Evolutionary conservation across 306 rosid species (phyloP).

Genomic region (Amphicarpaea edgeworthii): DNA sequence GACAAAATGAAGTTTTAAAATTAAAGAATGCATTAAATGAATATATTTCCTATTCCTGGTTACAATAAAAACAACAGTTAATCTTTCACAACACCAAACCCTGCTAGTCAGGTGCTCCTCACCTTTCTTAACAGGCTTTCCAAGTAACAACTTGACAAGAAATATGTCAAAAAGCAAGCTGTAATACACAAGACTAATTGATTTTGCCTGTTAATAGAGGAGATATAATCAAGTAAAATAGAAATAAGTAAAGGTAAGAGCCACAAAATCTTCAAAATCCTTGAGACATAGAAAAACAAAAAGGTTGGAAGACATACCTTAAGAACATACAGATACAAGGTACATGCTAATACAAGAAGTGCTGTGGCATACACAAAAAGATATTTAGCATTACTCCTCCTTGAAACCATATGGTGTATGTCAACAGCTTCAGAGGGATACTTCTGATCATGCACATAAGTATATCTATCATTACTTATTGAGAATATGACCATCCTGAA

Average conservation of each 20-base stretch:
- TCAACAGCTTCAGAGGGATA: constrained; percentile 67
- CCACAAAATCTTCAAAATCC: constrained; percentile 5
- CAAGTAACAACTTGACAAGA: constrained; percentile 67
- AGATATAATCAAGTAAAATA: constrained; percentile 20
- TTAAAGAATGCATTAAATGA: constrained; percentile 10
- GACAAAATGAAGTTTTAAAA: constrained; percentile 20
- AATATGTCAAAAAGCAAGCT: constrained; percentile 62
- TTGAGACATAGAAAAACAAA: not conserved
- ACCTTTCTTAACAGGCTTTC: constrained; percentile 76
- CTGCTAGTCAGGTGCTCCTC: constrained; percentile 40
- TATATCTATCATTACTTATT: constrained; percentile 61
- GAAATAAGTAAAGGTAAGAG: not conserved
- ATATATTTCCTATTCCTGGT: not conserved
- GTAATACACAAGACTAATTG: constrained; percentile 61
- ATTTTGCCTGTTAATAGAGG: constrained; percentile 59
- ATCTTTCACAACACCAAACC: constrained; percentile 35
- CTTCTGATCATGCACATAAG: constrained; percentile 63
- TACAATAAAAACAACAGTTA: constrained; percentile 33
- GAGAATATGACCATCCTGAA: constrained; percentile 65
- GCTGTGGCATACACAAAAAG: constrained; percentile 51
- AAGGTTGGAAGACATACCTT: constrained; percentile 50
- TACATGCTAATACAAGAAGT: constrained; percentile 60
- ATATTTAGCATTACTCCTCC: constrained; percentile 53
- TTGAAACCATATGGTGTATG: constrained; percentile 67
- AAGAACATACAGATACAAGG: constrained; percentile 53